A percentile compares a stretch with the other conserved stretches of the same genome.
These are phyloP conservation scores for Sherardia arvensis DNA, from an alignment of 257 asterid species.

Conservation along the genomic window DNA sequence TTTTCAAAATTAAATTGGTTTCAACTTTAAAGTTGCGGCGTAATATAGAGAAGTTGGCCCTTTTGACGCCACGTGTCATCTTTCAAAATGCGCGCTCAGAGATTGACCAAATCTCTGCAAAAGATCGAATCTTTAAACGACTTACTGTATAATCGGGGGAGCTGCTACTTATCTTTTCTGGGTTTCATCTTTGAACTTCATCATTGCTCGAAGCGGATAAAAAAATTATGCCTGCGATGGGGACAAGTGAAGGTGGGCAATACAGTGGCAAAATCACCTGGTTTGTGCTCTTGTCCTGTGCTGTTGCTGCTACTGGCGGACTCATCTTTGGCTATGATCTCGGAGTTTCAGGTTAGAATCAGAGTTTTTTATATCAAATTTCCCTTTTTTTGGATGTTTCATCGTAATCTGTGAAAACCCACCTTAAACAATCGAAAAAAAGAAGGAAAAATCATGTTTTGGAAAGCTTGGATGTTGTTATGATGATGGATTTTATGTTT, in stretches of 20 bases:
- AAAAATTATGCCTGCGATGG: constrained; percentile 8
- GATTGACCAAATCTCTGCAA: background rate
- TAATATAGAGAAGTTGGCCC: too few species aligned
- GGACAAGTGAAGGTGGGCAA: constrained; percentile 3
- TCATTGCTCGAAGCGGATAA: background rate
- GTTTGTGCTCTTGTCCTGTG: constrained; percentile 21
- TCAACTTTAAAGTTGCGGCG: background rate
- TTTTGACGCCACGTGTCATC: background rate
- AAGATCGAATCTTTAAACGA: background rate
- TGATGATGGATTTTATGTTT: background rate
- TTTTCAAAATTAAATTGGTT: too few species aligned
- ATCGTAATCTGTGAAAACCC: background rate
- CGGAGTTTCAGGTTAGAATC: constrained; percentile 27
- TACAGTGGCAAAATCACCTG: constrained; percentile 23
- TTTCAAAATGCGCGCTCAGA: background rate
- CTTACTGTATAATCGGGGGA: background rate
- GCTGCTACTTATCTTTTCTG: background rate
- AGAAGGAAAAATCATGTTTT: background rate
- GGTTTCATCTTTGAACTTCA: background rate
- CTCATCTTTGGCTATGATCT: constrained; percentile 27
- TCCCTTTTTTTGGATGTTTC: background rate
- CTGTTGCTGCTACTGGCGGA: constrained; percentile 28
- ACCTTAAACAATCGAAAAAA: background rate
- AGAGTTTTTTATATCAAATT: background rate
- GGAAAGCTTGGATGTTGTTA: too few species aligned